Percentiles rank a stretch among this genome's conserved stretches.
phyloP scores from a whole-genome alignment of 257 asterid species.

The Euphrasia confusa region DNA sequence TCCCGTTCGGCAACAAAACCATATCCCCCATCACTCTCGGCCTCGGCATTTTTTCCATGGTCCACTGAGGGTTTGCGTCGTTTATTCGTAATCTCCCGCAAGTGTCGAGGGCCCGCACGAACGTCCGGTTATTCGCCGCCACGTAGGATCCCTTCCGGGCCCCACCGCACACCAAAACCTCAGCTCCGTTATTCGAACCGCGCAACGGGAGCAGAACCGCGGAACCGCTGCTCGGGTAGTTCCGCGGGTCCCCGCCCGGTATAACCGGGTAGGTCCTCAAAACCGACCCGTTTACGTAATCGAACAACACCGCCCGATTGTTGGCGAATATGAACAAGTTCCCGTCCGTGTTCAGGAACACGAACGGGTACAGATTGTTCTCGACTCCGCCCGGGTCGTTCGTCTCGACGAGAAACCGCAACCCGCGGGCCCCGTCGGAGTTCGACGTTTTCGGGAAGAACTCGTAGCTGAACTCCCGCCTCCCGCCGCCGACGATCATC shows the following conservation, averaged over 20 bases:
- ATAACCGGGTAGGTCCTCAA: constrained; percentile 32
- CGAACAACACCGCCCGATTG: constrained; percentile 38
- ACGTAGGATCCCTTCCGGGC: constrained; percentile 31
- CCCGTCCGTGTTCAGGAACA: constrained; percentile 44
- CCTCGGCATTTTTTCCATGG: constrained; percentile 42
- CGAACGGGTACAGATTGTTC: constrained; percentile 50
- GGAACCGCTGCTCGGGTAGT: constrained; percentile 57
- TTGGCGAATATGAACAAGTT: constrained; percentile 52
- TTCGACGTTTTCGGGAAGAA: constrained; percentile 35
- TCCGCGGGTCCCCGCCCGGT: constrained; percentile 54
- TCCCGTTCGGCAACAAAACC: constrained; percentile 40
- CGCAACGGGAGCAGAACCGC: constrained; percentile 55
- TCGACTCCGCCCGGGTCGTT: constrained; percentile 30
- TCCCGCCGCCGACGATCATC: constrained; percentile 39
- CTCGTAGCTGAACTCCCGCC: constrained; percentile 42
- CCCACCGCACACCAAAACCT: constrained; percentile 42
- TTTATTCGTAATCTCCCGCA: constrained; percentile 42
- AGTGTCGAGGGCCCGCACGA: constrained; percentile 43
- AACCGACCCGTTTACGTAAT: constrained; percentile 24
- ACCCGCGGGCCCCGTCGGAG: constrained; percentile 2
- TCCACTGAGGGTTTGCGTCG: constrained; percentile 42
- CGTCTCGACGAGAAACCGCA: constrained; percentile 36
- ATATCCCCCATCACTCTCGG: constrained; percentile 54
- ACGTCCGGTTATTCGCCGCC: constrained; percentile 24
- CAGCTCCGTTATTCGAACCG: constrained; percentile 7